Evolutionary conservation across 2,329 filamentous ascomycete species (phyloP).

Genomic region (Arthroderma sp.): DNA sequence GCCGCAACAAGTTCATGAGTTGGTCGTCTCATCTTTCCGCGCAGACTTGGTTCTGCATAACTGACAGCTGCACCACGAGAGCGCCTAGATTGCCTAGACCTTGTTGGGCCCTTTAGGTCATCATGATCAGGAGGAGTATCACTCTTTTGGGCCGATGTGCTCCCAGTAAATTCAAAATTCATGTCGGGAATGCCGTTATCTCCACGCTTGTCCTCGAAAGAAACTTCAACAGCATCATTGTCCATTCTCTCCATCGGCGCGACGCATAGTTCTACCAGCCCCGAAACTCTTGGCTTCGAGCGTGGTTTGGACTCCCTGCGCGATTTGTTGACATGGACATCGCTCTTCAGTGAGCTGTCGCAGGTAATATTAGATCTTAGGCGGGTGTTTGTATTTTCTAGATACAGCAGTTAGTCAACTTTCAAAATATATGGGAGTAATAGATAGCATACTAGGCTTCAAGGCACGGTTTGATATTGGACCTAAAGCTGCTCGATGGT

Average conservation of each 20-base stretch:
- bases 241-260: background rate
- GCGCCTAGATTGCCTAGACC: slow-evolving; percentile 33
- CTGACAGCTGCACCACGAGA: slow-evolving; percentile 52
- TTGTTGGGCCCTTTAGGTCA: background rate
- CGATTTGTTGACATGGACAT: no score
- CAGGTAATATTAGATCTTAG: no score
- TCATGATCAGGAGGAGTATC: background rate
- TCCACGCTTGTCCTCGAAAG: background rate
- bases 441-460: no score
- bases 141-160: background rate
- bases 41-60: slow-evolving; percentile 69
- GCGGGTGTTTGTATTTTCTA: no score
- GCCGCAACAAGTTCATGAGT: slow-evolving; percentile 65
- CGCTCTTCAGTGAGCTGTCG: no score
- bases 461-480: no score
- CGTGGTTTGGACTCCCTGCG: no score
- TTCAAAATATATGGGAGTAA: no score
- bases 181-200: no score
- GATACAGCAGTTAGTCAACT: no score
- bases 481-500: no score
- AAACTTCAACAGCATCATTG: background rate
- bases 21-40: slow-evolving; percentile 71
- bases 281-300: no score
- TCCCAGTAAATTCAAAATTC: background rate
- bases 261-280: background rate